Conservation (phyloP, 176 grass and related monocot species). For the Zoysia japonica region DNA sequence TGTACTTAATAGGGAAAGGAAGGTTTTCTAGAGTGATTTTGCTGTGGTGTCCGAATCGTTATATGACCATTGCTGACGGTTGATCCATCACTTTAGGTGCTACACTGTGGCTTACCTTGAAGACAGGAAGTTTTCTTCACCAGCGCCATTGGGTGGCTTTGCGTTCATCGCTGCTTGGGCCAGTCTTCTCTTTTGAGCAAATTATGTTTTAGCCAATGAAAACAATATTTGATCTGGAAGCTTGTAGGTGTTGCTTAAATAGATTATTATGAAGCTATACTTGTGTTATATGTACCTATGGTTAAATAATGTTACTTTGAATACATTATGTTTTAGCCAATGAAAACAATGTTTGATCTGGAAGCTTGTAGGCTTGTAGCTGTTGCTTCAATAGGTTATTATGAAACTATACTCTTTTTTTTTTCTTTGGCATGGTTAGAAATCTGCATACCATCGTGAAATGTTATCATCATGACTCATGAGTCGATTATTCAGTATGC, state of each 20-base stretch:
- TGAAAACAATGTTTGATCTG: conserved; percentile 17
- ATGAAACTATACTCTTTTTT: conserved; percentile 20
- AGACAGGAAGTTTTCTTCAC: conserved; percentile 72
- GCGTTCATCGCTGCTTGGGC: conserved; percentile 87
- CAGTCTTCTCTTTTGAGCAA: conserved; percentile 73
- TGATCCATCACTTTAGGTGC: conserved; percentile 48
- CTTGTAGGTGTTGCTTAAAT: conserved; percentile 3
- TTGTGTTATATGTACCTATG: conserved; percentile 11
- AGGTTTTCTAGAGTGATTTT: background rate
- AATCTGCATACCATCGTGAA: no score
- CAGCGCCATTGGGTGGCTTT: conserved; percentile 83
- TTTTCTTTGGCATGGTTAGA: no score
- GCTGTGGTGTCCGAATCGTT: conserved; percentile 1
- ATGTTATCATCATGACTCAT: no score
- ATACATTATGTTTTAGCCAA: background rate
- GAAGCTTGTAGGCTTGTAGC: background rate
- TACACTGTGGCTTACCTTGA: conserved; percentile 83
- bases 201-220: conserved; percentile 6
- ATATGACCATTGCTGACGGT: background rate
- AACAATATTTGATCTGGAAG: conserved; percentile 11
- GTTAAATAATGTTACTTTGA: conserved; percentile 27
- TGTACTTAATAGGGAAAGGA: background rate
- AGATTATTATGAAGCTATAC: conserved; percentile 26
- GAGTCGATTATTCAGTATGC: no score
- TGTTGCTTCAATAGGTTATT: conserved; percentile 5